Percentiles rank a stretch among this genome's conserved stretches.
Conservation (phyloP, 352 stramenopile species). For the Elongisporangium undulatum region DNA sequence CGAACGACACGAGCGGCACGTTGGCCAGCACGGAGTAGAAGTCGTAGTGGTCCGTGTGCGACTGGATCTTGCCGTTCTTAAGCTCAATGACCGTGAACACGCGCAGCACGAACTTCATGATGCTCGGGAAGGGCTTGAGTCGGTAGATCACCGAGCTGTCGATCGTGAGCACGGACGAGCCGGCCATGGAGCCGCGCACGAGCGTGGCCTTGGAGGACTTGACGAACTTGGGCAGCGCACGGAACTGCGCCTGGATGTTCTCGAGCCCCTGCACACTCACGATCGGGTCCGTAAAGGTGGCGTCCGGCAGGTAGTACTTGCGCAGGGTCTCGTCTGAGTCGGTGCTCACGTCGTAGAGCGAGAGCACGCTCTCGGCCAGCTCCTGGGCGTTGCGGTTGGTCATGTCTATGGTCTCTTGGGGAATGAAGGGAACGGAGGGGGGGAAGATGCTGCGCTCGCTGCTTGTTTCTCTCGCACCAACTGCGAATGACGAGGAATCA, state of each 20-base stretch:
- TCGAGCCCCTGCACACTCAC: slow-evolving; percentile 67
- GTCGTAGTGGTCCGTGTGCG: slow-evolving; percentile 83
- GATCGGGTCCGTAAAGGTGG: slow-evolving; percentile 77
- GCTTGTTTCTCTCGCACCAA: background rate
- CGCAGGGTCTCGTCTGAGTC: slow-evolving; percentile 65
- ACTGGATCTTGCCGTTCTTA: slow-evolving; percentile 71
- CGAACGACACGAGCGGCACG: slow-evolving; percentile 70
- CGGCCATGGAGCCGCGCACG: slow-evolving; percentile 79
- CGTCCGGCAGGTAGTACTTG: slow-evolving; percentile 72
- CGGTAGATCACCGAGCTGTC: slow-evolving; percentile 75
- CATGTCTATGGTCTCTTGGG: slow-evolving; percentile 25
- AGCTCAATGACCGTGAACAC: slow-evolving; percentile 84
- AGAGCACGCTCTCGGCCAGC: slow-evolving; percentile 74
- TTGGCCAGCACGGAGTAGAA: slow-evolving; percentile 81
- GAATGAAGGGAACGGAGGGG: background rate
- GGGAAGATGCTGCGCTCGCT: background rate
- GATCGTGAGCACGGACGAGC: slow-evolving; percentile 71
- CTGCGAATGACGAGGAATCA: background rate
- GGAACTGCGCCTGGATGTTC: slow-evolving; percentile 86
- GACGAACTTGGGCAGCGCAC: slow-evolving; percentile 71
- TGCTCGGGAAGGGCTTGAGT: slow-evolving; percentile 67
- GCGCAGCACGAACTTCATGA: slow-evolving; percentile 68
- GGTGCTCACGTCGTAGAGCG: slow-evolving; percentile 77
- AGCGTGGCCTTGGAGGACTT: slow-evolving; percentile 73
- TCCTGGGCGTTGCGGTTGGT: slow-evolving; percentile 67